These are phyloP conservation scores for Solidago caesia DNA, from an alignment of 129 eudicot species.

Conservation along the genomic window DNA sequence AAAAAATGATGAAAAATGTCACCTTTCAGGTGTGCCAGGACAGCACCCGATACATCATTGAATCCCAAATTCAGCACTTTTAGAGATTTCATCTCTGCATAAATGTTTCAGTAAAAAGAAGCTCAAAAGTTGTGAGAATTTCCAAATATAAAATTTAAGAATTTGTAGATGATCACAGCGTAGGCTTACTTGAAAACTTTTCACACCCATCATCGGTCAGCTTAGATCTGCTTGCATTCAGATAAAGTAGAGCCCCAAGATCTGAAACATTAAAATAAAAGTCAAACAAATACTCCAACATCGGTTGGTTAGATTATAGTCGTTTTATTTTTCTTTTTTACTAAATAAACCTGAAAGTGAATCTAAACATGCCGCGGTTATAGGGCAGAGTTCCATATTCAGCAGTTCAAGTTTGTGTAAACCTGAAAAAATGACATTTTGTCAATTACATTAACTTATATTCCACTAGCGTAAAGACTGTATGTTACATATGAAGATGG, in stretches of 20 bases:
- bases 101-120: constrained; percentile 28
- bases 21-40: constrained; percentile 49
- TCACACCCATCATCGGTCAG: constrained; percentile 15
- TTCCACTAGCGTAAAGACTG: too few species aligned
- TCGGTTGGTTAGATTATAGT: too few species aligned
- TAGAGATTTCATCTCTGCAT: constrained; percentile 48
- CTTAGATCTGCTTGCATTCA: constrained; percentile 84
- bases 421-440: constrained; percentile 40
- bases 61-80: constrained; percentile 77
- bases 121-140: too few species aligned
- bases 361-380: constrained; percentile 84
- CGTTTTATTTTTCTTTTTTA: too few species aligned
- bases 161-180: background rate
- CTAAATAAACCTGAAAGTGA: constrained; percentile 66
- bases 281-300: background rate
- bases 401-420: constrained; percentile 67
- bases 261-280: constrained; percentile 37
- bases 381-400: constrained; percentile 93
- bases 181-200: constrained; percentile 16
- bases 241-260: constrained; percentile 57
- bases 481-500: background rate
- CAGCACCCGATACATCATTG: constrained; percentile 65
- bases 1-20: background rate
- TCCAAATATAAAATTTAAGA: too few species aligned
- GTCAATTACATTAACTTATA: too few species aligned